Percentiles rank a stretch among this genome's conserved stretches.
Evolutionary conservation across 148 eudicot genomes (phyloP).

Genomic region (Fagopyrum homotropicum): DNA sequence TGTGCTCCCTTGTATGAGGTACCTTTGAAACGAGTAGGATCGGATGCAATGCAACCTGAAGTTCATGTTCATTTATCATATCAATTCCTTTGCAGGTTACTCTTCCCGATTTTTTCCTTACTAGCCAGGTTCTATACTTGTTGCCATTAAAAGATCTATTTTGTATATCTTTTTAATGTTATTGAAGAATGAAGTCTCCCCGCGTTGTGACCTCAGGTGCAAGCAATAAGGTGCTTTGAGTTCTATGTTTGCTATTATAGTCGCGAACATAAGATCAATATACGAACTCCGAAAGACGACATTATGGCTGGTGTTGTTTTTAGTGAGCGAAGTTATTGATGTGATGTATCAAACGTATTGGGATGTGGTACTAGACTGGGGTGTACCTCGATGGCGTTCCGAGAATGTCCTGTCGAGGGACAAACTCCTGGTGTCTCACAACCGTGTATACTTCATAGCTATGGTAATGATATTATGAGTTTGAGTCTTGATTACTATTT

Average conservation of each 20-base stretch:
- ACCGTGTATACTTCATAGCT: slow-evolving; percentile 28
- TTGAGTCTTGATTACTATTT: neutral
- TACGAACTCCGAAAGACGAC: slow-evolving; percentile 19
- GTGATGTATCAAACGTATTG: slow-evolving; percentile 22
- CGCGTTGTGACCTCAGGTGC: slow-evolving; percentile 22
- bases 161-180: neutral
- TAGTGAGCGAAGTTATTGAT: slow-evolving; percentile 17
- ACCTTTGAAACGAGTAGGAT: neutral
- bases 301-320: slow-evolving; percentile 17
- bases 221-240: slow-evolving; percentile 43
- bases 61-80: neutral
- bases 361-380: slow-evolving; percentile 39
- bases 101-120: slow-evolving; percentile 50
- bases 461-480: slow-evolving; percentile 18
- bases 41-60: slow-evolving; percentile 26
- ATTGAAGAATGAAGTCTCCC: neutral
- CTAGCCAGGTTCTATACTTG: slow-evolving; percentile 38
- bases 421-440: slow-evolving; percentile 24
- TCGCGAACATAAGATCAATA: slow-evolving; percentile 22
- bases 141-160: neutral
- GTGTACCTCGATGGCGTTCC: slow-evolving; percentile 21
- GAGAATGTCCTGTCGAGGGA: slow-evolving; percentile 29
- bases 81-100: slow-evolving; percentile 31
- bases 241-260: slow-evolving; percentile 50
- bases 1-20: slow-evolving; percentile 28